Conservation (phyloP, 2,329 filamentous ascomycete species). For the Aspergillus unguis region DNA sequence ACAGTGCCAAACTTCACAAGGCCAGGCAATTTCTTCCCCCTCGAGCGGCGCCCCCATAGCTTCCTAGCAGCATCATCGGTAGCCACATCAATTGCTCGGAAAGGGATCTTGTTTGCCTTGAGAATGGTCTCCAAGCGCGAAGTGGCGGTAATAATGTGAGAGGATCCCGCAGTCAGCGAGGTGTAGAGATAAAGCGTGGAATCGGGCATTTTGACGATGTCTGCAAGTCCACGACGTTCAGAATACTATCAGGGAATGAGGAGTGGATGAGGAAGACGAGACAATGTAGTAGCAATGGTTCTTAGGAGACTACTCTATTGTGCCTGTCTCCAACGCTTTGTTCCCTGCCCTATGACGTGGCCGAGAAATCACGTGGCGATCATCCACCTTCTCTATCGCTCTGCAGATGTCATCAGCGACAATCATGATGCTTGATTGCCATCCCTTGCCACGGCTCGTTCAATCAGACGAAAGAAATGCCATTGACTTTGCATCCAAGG, state of each 20-base stretch:
- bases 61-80: conserved; percentile 84
- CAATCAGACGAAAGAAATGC: neutral
- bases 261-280: too few species aligned
- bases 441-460: neutral
- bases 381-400: neutral
- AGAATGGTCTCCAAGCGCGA: conserved; percentile 95
- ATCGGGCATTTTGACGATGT: conserved; percentile 32
- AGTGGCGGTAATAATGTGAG: conserved; percentile 93
- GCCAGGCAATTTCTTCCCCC: conserved; percentile 83
- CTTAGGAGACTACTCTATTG: neutral
- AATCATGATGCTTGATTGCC: neutral
- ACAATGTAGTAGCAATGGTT: too few species aligned
- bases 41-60: conserved; percentile 80
- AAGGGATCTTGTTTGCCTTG: conserved; percentile 89
- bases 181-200: conserved; percentile 89
- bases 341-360: conserved; percentile 7
- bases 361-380: conserved; percentile 6
- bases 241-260: too few species aligned
- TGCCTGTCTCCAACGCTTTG: conserved; percentile 3
- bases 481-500: neutral
- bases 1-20: conserved; percentile 84
- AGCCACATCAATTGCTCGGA: conserved; percentile 86
- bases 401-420: conserved; percentile 4
- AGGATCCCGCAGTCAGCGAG: conserved; percentile 90
- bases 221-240: neutral